Base-by-base conservation (phyloP, 768 basidiomycete species). In the Podaxis sp. region DNA sequence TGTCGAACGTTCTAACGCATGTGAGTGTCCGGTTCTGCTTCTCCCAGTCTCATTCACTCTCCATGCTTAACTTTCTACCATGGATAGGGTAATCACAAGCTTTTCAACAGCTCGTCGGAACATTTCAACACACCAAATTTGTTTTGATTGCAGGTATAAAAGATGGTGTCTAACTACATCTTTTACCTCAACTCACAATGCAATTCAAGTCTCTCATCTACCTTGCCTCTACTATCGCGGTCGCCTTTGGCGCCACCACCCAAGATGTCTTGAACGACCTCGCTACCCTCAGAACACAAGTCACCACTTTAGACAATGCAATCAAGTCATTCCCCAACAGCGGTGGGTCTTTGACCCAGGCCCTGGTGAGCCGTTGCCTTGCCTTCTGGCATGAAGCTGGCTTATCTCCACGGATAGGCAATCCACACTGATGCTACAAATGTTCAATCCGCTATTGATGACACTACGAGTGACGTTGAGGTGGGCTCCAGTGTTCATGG, bases 201-300 rank as follows among this genome's bases (percentile, higher is more conserved):
- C 74, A 70, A 62, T 68, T 74, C 68, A 61, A 67, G 30, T 66
- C 69, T 40, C 53, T 76, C 65, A 54, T 71, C 56, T 57, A 74
- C 57, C 63, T 76, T 38, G 72, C 73, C 24, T 67, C 74, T 59
- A 67, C 66, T 9, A 57, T 68, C 52, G 67, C 68, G 19, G 19
- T 53, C 38, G 61, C 68, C 17, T 67, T 72, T n/a, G 71, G 70
- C 12, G 53, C 68, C 17, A 74, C 73, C 33, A 65, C 71, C 24
- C 70, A 71, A 1, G 56, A 72, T 28, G 70, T 80, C 26, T 55
- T 73, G 59, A 42, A 64, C 12, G 78, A 78, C 66, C 69, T 77
- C 48, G 58, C 48, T 3, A 63, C 19, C 9, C 73, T 79, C 53
- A 56, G 70, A 2, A 62, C 70, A 13, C 68, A 69, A 48, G 65